Evolutionary conservation across 805 yeast species (phyloP).

Genomic region (Scheffersomyces coipomensis): DNA sequence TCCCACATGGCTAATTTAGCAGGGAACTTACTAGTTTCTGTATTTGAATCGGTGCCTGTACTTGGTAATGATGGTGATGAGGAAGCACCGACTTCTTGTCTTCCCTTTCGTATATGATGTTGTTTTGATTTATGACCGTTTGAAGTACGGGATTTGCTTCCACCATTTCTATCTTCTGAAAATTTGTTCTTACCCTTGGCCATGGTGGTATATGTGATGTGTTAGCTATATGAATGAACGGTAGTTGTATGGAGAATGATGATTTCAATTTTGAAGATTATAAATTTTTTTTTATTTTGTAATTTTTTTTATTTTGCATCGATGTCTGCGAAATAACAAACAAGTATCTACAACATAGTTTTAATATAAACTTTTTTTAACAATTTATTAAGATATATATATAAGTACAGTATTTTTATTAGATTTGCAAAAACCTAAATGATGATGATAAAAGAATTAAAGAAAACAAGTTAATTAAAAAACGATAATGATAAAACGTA

Average conservation of each 20-base stretch:
- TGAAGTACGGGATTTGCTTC: constrained; percentile 38
- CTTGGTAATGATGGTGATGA: constrained; percentile 20
- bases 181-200: constrained; percentile 57
- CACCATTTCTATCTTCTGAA: constrained; percentile 34
- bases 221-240: no score
- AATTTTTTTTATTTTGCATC: not conserved
- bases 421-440: not conserved
- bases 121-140: constrained; percentile 59
- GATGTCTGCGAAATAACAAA: not conserved
- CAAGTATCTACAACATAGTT: no score
- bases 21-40: no score
- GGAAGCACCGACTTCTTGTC: constrained; percentile 29
- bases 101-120: constrained; percentile 42
- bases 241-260: not conserved
- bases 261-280: no score
- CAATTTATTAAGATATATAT: no score
- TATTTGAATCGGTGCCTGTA: constrained; percentile 11
- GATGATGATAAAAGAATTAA: no score
- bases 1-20: constrained; percentile 98
- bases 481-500: not conserved
- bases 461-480: not conserved
- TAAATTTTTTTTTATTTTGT: not conserved
- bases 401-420: not conserved
- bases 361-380: no score
- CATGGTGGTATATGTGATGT: constrained; percentile 26